phyloP scores from a whole-genome alignment of 164 flowering plant genomes.

The Santalum album region DNA sequence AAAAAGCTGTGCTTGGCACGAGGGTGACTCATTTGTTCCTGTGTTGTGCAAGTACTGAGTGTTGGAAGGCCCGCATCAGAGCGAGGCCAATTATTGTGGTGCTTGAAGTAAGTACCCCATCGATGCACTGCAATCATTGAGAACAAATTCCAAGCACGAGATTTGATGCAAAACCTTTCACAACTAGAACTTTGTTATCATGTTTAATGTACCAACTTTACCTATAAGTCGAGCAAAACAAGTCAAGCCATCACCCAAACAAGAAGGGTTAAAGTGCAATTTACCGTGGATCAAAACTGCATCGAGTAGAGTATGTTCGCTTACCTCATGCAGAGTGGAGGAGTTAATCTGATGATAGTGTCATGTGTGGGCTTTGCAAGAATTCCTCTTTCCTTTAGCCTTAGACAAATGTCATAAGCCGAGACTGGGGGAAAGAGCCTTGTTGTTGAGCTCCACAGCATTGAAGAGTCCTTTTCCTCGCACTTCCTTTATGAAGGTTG shows the following conservation, averaged over 20 bases:
- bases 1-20: no score
- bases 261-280: background rate
- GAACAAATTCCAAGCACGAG: no score
- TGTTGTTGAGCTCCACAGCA: conserved; percentile 79
- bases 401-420: conserved; percentile 85
- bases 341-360: conserved; percentile 83
- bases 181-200: no score
- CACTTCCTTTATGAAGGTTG: conserved; percentile 65
- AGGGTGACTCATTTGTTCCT: no score
- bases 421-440: conserved; percentile 52
- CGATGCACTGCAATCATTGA: no score
- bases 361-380: conserved; percentile 96
- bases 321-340: conserved; percentile 89
- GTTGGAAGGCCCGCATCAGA: no score
- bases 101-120: no score
- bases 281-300: background rate
- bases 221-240: background rate
- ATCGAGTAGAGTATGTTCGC: background rate
- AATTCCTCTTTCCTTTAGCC: conserved; percentile 86
- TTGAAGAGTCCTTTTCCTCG: conserved; percentile 90
- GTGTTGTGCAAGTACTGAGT: no score
- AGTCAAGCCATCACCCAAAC: background rate
- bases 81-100: no score
- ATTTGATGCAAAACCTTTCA: no score
- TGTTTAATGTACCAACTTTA: no score